These are phyloP conservation scores for Annona cherimola DNA, from an alignment of 164 flowering plant genomes.

Conservation along the genomic window DNA sequence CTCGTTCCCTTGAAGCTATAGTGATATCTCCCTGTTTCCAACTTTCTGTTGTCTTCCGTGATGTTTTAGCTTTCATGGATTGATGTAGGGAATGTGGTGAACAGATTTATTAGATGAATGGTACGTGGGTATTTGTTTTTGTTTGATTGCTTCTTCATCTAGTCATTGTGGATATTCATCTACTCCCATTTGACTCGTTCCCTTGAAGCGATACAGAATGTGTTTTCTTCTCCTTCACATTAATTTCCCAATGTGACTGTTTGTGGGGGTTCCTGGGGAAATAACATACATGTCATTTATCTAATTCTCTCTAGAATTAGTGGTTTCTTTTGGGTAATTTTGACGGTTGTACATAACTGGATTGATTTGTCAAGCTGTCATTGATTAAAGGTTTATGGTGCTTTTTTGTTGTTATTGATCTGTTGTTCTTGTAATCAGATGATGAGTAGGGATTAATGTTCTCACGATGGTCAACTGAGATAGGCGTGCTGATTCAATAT, in stretches of 20 bases:
- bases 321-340: neutral
- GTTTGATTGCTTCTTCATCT: too few relatives aligned
- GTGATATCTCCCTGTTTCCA: neutral
- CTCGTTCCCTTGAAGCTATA: constrained; percentile 27
- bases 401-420: neutral
- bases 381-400: neutral
- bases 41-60: neutral
- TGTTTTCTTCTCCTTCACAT: neutral
- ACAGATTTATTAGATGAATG: neutral
- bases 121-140: neutral
- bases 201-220: constrained; percentile 5
- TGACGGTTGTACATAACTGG: too few relatives aligned
- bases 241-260: neutral
- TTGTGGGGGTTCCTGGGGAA: neutral
- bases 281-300: neutral
- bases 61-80: neutral
- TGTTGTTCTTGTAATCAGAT: neutral
- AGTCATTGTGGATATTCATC: neutral
- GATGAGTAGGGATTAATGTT: neutral
- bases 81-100: constrained; percentile 9
- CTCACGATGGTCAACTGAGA: neutral
- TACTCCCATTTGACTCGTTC: too few relatives aligned
- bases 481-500: neutral
- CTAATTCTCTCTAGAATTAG: neutral
- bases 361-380: too few relatives aligned